Evolutionary conservation across 2,329 filamentous ascomycete genomes (phyloP).

Genomic region (Cytospora leucostoma): DNA sequence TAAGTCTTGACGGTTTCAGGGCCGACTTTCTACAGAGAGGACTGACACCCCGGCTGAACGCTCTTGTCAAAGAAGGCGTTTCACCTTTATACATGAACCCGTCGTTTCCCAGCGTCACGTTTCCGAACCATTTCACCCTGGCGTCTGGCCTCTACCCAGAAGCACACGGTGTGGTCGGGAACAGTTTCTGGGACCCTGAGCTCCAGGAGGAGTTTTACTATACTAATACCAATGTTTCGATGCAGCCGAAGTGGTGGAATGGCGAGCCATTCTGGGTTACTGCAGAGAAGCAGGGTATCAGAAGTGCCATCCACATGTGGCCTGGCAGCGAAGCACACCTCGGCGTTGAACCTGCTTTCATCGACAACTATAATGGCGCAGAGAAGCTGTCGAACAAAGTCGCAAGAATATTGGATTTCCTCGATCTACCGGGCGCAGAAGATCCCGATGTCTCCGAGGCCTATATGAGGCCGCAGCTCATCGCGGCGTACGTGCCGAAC

Average conservation of each 20-base stretch:
- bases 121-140: slow-evolving; percentile 93
- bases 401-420: slow-evolving; percentile 73
- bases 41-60: slow-evolving; percentile 78
- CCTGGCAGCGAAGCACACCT: slow-evolving; percentile 92
- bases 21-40: slow-evolving; percentile 87
- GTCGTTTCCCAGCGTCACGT: slow-evolving; percentile 94
- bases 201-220: slow-evolving; percentile 83
- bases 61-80: slow-evolving; percentile 78
- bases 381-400: slow-evolving; percentile 78
- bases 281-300: slow-evolving; percentile 78
- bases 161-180: slow-evolving; percentile 88
- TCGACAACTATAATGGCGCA: slow-evolving; percentile 82
- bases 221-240: slow-evolving; percentile 71
- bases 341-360: slow-evolving; percentile 71
- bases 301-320: slow-evolving; percentile 95
- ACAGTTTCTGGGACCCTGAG: slow-evolving; percentile 88
- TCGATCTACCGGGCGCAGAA: slow-evolving; percentile 79
- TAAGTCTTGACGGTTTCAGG: slow-evolving; percentile 93
- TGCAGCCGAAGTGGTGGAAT: slow-evolving; percentile 90
- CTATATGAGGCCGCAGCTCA: slow-evolving; percentile 77
- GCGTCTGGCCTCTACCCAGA: slow-evolving; percentile 92
- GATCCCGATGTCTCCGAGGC: slow-evolving; percentile 50
- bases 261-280: slow-evolving; percentile 95
- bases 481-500: slow-evolving; percentile 92
- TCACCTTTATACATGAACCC: slow-evolving; percentile 92